Conservation (phyloP, 257 asterid species). For the Rehmannia glutinosa region DNA sequence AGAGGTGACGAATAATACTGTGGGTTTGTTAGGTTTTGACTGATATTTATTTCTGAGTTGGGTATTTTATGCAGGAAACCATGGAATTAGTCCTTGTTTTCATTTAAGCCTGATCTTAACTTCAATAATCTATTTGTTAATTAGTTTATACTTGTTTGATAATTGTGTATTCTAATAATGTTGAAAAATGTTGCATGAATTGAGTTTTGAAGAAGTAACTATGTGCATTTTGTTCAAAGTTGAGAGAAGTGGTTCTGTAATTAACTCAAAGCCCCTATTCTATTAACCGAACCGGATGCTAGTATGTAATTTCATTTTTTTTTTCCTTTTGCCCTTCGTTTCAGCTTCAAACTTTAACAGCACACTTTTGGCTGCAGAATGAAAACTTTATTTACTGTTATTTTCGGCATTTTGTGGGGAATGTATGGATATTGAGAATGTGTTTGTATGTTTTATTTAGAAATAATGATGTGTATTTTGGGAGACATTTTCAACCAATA, state of each 20-base stretch:
- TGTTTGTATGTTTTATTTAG: background rate
- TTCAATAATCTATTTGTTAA: background rate
- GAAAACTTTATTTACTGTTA: background rate
- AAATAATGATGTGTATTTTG: background rate
- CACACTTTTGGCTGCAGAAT: background rate
- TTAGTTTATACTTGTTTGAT: background rate
- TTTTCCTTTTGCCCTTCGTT: background rate
- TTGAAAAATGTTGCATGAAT: background rate
- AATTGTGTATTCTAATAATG: background rate
- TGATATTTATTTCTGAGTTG: background rate
- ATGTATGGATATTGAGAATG: background rate
- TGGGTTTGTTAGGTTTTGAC: conserved; percentile 7
- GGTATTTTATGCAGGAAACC: background rate
- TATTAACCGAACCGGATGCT: background rate
- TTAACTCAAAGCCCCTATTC: background rate
- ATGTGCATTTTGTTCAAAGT: background rate
- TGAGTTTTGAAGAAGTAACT: background rate
- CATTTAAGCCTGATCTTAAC: background rate
- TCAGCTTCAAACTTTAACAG: background rate
- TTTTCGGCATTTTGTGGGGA: background rate
- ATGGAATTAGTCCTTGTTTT: background rate
- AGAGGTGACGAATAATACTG: background rate
- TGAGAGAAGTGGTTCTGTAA: conserved; percentile 3
- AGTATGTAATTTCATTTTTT: too few relatives aligned
- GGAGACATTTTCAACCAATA: background rate